Percentiles rank a stretch among this genome's conserved stretches.
phyloP scores from a whole-genome alignment of 1,139 yeast species.

The Magnusiomyces magnusii region DNA sequence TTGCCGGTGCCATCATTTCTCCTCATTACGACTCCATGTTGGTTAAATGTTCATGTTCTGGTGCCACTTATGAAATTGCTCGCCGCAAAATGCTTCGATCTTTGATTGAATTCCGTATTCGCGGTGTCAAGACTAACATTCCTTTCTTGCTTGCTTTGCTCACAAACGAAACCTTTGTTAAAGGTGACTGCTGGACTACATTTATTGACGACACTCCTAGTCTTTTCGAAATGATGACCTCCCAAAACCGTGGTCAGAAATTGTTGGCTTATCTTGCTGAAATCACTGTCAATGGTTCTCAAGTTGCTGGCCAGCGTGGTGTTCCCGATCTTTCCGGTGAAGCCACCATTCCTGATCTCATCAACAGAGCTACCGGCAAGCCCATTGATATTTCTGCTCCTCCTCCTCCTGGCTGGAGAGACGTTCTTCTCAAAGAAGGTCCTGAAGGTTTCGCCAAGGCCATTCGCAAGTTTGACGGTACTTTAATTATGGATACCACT shows the following conservation, averaged over 20 bases:
- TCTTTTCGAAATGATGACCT: slow-evolving; percentile 86
- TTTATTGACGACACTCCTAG: slow-evolving; percentile 97
- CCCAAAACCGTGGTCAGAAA: slow-evolving; percentile 96
- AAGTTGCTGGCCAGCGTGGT: slow-evolving; percentile 93
- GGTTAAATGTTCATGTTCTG: slow-evolving; percentile 95
- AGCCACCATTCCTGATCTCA: slow-evolving; percentile 57
- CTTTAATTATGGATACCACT: slow-evolving; percentile 93
- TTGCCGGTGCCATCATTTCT: slow-evolving; percentile 95
- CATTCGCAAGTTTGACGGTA: slow-evolving; percentile 77
- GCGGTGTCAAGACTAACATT: slow-evolving; percentile 98
- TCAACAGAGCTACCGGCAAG: slow-evolving; percentile 55
- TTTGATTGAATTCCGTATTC: slow-evolving; percentile 90
- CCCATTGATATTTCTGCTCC: slow-evolving; percentile 51
- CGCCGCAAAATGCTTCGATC: slow-evolving; percentile 97
- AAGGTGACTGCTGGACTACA: slow-evolving; percentile 95
- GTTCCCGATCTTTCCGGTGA: slow-evolving; percentile 71
- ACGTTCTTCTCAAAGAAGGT: slow-evolving; percentile 72
- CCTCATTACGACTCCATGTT: slow-evolving; percentile 99
- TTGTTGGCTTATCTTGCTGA: slow-evolving; percentile 84
- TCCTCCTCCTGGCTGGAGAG: slow-evolving; percentile 83
- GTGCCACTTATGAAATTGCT: slow-evolving; percentile 93
- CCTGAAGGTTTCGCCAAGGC: slow-evolving; percentile 84
- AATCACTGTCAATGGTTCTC: slow-evolving; percentile 88
- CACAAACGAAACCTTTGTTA: slow-evolving; percentile 83
- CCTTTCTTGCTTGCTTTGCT: slow-evolving; percentile 91